Evolutionary conservation across 179 eudicot genomes (phyloP).

Genomic region (Camellia oleifera): DNA sequence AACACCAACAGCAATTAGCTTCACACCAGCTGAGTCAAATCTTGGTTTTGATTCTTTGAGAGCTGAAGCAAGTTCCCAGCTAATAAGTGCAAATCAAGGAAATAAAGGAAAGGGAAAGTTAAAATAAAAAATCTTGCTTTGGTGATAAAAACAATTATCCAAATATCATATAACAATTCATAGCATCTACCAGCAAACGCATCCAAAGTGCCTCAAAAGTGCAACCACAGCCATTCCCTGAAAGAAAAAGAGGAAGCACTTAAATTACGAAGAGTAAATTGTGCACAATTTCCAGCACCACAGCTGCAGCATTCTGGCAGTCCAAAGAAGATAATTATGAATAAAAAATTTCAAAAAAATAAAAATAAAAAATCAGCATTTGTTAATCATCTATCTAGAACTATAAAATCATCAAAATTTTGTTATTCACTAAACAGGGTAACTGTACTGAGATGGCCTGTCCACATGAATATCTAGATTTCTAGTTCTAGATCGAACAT

Average conservation of each 20-base stretch:
- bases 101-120: slow-evolving; percentile 15
- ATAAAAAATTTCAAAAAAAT: background rate
- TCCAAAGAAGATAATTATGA: background rate
- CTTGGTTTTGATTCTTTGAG: slow-evolving; percentile 56
- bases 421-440: no score
- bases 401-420: no score
- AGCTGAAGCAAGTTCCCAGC: slow-evolving; percentile 87
- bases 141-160: background rate
- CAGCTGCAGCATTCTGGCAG: background rate
- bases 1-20: slow-evolving; percentile 92
- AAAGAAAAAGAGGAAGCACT: slow-evolving; percentile 2
- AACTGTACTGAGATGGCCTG: no score
- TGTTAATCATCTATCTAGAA: no score
- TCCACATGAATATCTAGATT: no score
- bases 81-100: slow-evolving; percentile 17
- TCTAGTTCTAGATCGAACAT: no score
- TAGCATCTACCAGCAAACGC: slow-evolving; percentile 73
- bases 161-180: background rate
- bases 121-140: background rate
- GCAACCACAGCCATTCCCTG: slow-evolving; percentile 91
- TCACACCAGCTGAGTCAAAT: slow-evolving; percentile 82
- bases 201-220: slow-evolving; percentile 89
- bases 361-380: no score
- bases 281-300: background rate
- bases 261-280: slow-evolving; percentile 4